Percentiles rank a stretch among this genome's conserved stretches.
Evolutionary conservation across 2,329 filamentous ascomycete genomes (phyloP).

Genomic region (Chrysosphaeria jannelii): DNA sequence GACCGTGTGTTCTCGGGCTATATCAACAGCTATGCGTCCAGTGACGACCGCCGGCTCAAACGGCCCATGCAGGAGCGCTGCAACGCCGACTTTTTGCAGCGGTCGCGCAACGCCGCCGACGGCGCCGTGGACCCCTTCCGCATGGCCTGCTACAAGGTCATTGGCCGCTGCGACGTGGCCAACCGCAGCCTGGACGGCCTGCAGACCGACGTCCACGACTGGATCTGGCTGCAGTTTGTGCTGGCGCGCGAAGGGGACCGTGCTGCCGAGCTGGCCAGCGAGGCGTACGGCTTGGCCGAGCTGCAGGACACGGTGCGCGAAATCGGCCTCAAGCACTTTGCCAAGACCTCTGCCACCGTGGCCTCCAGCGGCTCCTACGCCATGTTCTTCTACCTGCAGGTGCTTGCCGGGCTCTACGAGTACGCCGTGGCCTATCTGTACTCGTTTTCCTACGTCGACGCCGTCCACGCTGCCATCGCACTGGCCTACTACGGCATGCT

Average conservation of each 20-base stretch:
- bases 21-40: slow-evolving; percentile 55
- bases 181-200: slow-evolving; percentile 33
- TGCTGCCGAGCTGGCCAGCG: slow-evolving; percentile 30
- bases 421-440: slow-evolving; percentile 79
- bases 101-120: slow-evolving; percentile 55
- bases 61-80: slow-evolving; percentile 63
- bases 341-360: slow-evolving; percentile 49
- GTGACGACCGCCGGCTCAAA: slow-evolving; percentile 45
- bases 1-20: slow-evolving; percentile 78
- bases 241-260: slow-evolving; percentile 34
- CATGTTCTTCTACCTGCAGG: slow-evolving; percentile 79
- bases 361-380: slow-evolving; percentile 46
- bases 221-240: slow-evolving; percentile 44
- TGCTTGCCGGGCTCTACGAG: slow-evolving; percentile 79
- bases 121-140: slow-evolving; percentile 80
- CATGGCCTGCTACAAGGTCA: slow-evolving; percentile 93
- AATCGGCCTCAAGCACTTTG: slow-evolving; percentile 76
- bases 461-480: slow-evolving; percentile 79
- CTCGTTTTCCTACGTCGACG: slow-evolving; percentile 69
- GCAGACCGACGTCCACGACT: slow-evolving; percentile 35
- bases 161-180: slow-evolving; percentile 45
- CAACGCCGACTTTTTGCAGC: slow-evolving; percentile 67
- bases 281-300: slow-evolving; percentile 32
- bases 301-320: slow-evolving; percentile 59
- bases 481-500: slow-evolving; percentile 73